phyloP scores from a whole-genome alignment of 331 rosid species.

The Pyrus hybrid region DNA sequence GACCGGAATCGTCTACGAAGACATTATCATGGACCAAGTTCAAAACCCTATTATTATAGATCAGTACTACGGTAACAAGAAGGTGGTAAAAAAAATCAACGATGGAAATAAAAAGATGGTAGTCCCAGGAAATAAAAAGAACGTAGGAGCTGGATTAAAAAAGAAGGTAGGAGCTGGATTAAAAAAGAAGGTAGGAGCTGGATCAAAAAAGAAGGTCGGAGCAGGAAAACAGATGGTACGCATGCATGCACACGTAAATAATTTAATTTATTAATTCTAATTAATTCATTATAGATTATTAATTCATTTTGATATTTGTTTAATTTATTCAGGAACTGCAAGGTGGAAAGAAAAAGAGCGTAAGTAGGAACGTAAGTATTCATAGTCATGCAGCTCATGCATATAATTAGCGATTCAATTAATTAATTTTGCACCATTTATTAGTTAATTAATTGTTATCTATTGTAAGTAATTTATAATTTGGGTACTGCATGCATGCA shows the following conservation, averaged over 20 bases:
- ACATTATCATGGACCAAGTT: constrained; percentile 35
- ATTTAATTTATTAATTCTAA: background rate
- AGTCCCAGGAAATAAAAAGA: background rate
- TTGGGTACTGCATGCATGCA: background rate
- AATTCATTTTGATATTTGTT: background rate
- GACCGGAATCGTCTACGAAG: constrained; percentile 27
- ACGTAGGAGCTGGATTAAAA: background rate
- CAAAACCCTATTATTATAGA: constrained; percentile 57
- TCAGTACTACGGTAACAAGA: constrained; percentile 41
- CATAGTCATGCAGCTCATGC: background rate
- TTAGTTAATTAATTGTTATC: background rate
- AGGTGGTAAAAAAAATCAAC: background rate
- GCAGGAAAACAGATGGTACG: background rate
- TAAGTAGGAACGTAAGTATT: background rate
- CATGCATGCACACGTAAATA: background rate
- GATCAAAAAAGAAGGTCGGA: no score
- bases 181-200: no score
- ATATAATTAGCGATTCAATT: background rate
- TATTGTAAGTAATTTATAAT: background rate
- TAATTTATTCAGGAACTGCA: background rate
- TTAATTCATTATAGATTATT: no score
- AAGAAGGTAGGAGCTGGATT: background rate
- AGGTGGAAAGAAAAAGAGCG: background rate
- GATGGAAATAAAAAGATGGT: background rate
- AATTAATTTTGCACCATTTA: background rate